A percentile compares a stretch with the other conserved stretches of the same genome.
phyloP scores from a whole-genome alignment of 768 basidiomycete genomes.

The Phylloporus rhodoxanthus region DNA sequence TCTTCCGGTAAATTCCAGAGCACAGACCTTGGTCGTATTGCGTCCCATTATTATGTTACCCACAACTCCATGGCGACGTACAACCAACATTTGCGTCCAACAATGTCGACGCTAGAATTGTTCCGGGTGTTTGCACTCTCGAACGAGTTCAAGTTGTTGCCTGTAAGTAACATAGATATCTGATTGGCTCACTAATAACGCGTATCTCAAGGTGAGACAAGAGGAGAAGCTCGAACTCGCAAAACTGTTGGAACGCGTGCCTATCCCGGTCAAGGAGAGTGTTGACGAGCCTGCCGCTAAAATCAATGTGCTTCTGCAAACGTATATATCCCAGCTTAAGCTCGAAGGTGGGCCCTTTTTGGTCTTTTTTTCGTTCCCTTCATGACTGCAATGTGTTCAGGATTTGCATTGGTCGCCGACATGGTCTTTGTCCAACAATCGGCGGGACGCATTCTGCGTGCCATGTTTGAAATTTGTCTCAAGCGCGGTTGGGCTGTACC shows the following conservation, averaged over 20 bases:
- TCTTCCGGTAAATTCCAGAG: constrained; percentile 82
- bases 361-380: neutral
- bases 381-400: constrained; percentile 27
- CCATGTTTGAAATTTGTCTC: constrained; percentile 95
- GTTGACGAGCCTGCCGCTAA: constrained; percentile 97
- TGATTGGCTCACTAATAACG: neutral
- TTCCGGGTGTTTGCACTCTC: constrained; percentile 94
- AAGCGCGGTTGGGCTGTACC: constrained; percentile 98
- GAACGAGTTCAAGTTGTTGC: constrained; percentile 91
- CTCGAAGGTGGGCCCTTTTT: constrained; percentile 56
- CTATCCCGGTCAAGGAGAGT: constrained; percentile 94
- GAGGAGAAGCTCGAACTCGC: constrained; percentile 84
- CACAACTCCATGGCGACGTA: constrained; percentile 95
- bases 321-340: constrained; percentile 91
- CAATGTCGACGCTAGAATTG: constrained; percentile 83
- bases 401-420: constrained; percentile 80
- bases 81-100: constrained; percentile 85
- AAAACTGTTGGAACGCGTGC: constrained; percentile 88
- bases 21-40: constrained; percentile 90
- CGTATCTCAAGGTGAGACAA: constrained; percentile 51
- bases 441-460: constrained; percentile 92
- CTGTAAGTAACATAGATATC: constrained; percentile 38
- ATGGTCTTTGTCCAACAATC: constrained; percentile 98
- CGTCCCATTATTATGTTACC: constrained; percentile 93
- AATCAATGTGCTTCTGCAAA: constrained; percentile 92